Base-by-base conservation (phyloP, 306 rosid species). In the apple (Malus domestica) region DNA sequence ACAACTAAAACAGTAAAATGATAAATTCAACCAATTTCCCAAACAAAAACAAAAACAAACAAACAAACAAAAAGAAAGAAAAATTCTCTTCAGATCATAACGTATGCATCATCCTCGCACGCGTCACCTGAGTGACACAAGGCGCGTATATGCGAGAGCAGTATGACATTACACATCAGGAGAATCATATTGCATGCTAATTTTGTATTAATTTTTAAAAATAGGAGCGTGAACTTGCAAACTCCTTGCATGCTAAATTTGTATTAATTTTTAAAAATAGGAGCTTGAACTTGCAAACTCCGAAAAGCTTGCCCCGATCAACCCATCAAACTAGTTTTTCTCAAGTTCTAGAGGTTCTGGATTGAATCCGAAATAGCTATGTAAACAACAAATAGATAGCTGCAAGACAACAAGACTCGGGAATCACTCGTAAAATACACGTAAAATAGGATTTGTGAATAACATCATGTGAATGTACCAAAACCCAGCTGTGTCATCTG, bases 211-310 rank as follows among this genome's bases (percentile, higher is more conserved):
- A 25, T n/a, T 66, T 68, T 46, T 68, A 60, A 60, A 75, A 68
- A 73, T 44, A 15, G 46, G 82, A 29, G 64, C 63, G 33, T n/a
- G 74, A 15, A 44, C 79, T 68, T 61, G 73, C 42, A 79, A 29
- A 49, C 81, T 78, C 67, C 45, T 46, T 78, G 60, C 33, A 49
- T 4, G 59, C 51, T 68, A 16, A 23, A 22, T 32, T 22, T 59
- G 58, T 68, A 66, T 32, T 32, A 18, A 25, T n/a, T 66, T 68
- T 46, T 68, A 60, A 60, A 75, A 68, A 73, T 44, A 15, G 46
- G 82, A 29, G 64, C 63, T 18, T n/a, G 74, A 15, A 44, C 79
- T 68, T 61, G 73, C 42, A 79, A 29, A 49, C 81, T 78, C 67
- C 45, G 70, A 45, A 59, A 70, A 59, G 71, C 57, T 73, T 60